Evolutionary conservation across 169 alveolate species (phyloP), one percentile per base, ranked within the genome.

Genomic region (Cryptosporidium viatorum): DNA sequence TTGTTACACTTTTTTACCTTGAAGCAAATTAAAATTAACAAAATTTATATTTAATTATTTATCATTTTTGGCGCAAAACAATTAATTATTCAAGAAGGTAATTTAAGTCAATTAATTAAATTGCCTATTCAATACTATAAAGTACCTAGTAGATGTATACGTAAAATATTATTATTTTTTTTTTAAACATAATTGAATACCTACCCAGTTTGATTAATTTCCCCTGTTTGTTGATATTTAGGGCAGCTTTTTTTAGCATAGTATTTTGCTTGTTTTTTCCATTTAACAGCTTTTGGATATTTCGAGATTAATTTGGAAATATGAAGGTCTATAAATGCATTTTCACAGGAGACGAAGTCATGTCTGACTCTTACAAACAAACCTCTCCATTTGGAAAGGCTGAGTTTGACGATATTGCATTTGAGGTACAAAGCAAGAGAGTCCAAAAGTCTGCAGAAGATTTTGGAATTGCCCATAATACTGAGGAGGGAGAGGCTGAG

Each of bases 301-400:
- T 35, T 65, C 2, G n/a, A 26, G 23, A 14, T 48, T 62, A 26
- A 37, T 26, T 39, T 59, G 6, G 6, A 41, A 80, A 48, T 18
- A 80, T 93, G 92, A 73, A 86, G 95, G 97, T 96, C 70, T 96
- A 92, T 94, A 95, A 94, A 91, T 96, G 95, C 93, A 92, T 96
- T 48, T 94, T 95, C 91, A 93, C 97, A 75, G 96, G 96, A 69
- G 97, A 96, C 91, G 98, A 96, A 92, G 96, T 96, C 85, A 94
- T 97, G 93, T 96, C 98, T 51, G 98, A 96, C 92, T 96, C 98
- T 73, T 96, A 96, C 92, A 84, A 23, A 43, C 97, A 96, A 74
- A 86, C 71, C 62, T 92, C 94, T 80, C 98, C 98, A 51, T 95
- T 96, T 92, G 97, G 93, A 60, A 93, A 85, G 85, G 86, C 93